Conservation (phyloP, 495 filamentous ascomycete genomes). For the Xylaria acuta region DNA sequence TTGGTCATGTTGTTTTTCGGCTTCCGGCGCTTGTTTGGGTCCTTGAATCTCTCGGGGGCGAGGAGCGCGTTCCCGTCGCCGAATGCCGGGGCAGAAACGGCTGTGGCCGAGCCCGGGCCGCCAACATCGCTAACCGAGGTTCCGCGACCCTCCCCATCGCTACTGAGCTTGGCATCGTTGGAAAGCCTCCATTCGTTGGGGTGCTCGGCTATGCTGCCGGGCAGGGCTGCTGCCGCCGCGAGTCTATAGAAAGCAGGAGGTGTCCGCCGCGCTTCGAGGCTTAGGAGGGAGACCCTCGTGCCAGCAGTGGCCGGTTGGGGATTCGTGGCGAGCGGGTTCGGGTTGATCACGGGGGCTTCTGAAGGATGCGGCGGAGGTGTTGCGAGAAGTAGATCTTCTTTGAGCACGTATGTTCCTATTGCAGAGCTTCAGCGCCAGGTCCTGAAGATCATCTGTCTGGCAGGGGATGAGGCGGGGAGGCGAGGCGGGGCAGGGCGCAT, state of each 20-base stretch:
- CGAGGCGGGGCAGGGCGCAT: slow-evolving; percentile 24
- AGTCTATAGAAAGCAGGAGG: slow-evolving; percentile 61
- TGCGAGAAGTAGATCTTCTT: slow-evolving; percentile 88
- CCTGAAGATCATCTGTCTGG: neutral
- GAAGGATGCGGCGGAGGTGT: slow-evolving; percentile 95
- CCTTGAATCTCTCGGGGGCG: slow-evolving; percentile 65
- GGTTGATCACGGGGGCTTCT: slow-evolving; percentile 82
- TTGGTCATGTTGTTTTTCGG: slow-evolving; percentile 98
- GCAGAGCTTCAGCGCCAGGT: slow-evolving; percentile 23
- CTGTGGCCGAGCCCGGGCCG: slow-evolving; percentile 37
- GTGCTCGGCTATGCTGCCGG: slow-evolving; percentile 64
- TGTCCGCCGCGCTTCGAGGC: slow-evolving; percentile 65
- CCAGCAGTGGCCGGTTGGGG: slow-evolving; percentile 81
- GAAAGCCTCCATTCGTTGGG: slow-evolving; percentile 67
- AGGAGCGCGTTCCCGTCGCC: slow-evolving; percentile 87
- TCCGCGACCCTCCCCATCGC: slow-evolving; percentile 53
- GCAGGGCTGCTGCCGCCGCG: slow-evolving; percentile 41
- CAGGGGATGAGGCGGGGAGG: neutral
- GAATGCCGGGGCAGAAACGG: slow-evolving; percentile 68
- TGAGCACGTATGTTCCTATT: slow-evolving; percentile 83
- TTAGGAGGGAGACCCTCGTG: slow-evolving; percentile 82
- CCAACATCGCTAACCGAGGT: slow-evolving; percentile 48
- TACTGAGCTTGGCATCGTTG: slow-evolving; percentile 58
- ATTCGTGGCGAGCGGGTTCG: slow-evolving; percentile 87
- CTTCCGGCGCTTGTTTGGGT: slow-evolving; percentile 79